Evolutionary conservation across 208 protist genomes (phyloP).

Genomic region (Endotrypanum monterogeii): DNA sequence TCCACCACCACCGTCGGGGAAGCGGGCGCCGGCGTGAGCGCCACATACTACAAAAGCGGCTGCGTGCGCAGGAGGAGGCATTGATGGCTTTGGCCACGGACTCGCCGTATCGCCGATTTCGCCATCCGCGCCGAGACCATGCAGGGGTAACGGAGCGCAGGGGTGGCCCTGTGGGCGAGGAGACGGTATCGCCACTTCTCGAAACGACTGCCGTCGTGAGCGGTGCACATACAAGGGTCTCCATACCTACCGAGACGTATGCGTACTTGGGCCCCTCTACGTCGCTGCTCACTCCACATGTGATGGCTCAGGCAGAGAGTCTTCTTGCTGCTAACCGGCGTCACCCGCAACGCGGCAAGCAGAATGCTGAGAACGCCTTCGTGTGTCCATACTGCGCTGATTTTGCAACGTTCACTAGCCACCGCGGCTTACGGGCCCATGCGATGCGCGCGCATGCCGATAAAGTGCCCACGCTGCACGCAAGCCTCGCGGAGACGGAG

Average conservation of each 20-base stretch:
- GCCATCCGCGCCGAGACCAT: neutral
- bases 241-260: neutral
- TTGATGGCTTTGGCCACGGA: constrained; percentile 12
- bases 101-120: constrained; percentile 3
- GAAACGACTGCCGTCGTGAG: neutral
- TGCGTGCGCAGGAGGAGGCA: constrained; percentile 40
- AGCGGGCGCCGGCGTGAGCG: constrained; percentile 36
- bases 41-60: constrained; percentile 48
- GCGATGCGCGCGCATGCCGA: constrained; percentile 41
- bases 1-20: constrained; percentile 50
- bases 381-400: constrained; percentile 59
- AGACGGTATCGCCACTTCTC: neutral
- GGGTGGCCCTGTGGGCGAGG: neutral
- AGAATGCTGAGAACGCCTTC: constrained; percentile 8
- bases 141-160: neutral
- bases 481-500: neutral
- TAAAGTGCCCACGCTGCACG: constrained; percentile 14
- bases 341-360: neutral
- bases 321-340: constrained; percentile 4
- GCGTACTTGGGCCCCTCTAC: neutral
- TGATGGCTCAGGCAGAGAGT: constrained; percentile 22
- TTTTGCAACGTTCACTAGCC: constrained; percentile 37
- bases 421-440: constrained; percentile 42
- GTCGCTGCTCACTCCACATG: constrained; percentile 14
- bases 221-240: neutral